Conservation (phyloP, 495 filamentous ascomycete species). For the Neurospora hispaniola region DNA sequence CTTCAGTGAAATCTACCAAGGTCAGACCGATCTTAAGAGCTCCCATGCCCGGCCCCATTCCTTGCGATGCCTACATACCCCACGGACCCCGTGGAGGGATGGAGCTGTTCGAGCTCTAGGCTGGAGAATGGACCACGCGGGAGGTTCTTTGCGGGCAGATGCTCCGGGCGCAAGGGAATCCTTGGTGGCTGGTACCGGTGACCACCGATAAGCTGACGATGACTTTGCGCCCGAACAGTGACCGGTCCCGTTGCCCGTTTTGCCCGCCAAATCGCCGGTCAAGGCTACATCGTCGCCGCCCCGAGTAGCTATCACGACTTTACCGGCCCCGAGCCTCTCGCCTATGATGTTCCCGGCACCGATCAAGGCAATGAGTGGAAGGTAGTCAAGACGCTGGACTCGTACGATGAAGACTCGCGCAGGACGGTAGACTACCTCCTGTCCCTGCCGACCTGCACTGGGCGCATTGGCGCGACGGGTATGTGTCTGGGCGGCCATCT, state of each 20-base stretch:
- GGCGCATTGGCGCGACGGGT: conserved; percentile 74
- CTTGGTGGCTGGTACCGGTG: background rate
- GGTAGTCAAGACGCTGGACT: conserved; percentile 71
- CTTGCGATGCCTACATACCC: background rate
- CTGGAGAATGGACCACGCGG: background rate
- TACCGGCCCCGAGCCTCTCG: conserved; percentile 69
- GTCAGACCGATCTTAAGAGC: conserved; percentile 28
- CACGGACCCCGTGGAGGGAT: background rate
- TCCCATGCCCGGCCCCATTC: background rate
- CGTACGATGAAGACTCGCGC: conserved; percentile 80
- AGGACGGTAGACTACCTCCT: conserved; percentile 67
- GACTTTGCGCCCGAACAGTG: conserved; percentile 40
- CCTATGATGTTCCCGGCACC: conserved; percentile 81
- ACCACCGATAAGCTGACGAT: background rate
- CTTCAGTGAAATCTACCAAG: conserved; percentile 96
- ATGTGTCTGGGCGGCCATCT: conserved; percentile 96
- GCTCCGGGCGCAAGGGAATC: background rate
- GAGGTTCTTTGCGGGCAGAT: background rate
- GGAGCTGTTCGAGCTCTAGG: background rate
- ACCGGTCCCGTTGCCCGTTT: conserved; percentile 89
- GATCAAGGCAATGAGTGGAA: conserved; percentile 83
- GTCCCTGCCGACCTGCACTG: conserved; percentile 68
- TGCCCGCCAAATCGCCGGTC: conserved; percentile 82
- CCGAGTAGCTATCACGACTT: conserved; percentile 93
- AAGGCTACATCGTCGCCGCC: conserved; percentile 88